A percentile compares a stretch with the other conserved stretches of the same genome.
Evolutionary conservation across 177 flowering plant genomes (phyloP).

Genomic region (Vitis hybrid): DNA sequence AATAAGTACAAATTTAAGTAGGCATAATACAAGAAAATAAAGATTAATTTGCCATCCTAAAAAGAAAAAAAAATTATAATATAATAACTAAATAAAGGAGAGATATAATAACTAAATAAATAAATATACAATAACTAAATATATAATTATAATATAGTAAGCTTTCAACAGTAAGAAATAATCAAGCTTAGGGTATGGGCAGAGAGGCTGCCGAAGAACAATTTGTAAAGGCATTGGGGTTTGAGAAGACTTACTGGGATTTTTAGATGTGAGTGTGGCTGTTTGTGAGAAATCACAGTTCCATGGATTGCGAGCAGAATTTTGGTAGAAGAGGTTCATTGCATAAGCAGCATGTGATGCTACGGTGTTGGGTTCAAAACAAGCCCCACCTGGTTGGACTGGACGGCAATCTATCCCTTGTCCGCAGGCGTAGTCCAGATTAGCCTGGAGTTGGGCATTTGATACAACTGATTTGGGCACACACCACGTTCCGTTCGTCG

Average conservation of each 20-base stretch:
- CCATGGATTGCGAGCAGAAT: slow-evolving; percentile 59
- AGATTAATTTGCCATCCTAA: no score
- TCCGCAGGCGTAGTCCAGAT: slow-evolving; percentile 76
- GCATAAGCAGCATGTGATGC: slow-evolving; percentile 85
- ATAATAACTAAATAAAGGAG: no score
- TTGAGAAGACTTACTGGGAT: slow-evolving; percentile 64
- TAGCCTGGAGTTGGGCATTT: slow-evolving; percentile 63
- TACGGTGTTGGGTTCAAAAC: slow-evolving; percentile 75
- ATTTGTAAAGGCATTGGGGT: background rate
- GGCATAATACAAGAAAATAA: no score
- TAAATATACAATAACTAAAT: no score
- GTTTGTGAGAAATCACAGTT: slow-evolving; percentile 78
- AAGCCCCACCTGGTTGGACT: slow-evolving; percentile 79
- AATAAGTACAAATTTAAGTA: no score
- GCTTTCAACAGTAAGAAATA: background rate
- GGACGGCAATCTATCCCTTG: slow-evolving; percentile 69
- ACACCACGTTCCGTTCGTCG: slow-evolving; percentile 50
- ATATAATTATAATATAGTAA: no score
- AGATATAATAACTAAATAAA: no score
- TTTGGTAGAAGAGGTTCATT: slow-evolving; percentile 83
- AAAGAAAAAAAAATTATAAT: no score
- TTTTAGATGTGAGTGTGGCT: slow-evolving; percentile 52
- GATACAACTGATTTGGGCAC: slow-evolving; percentile 63
- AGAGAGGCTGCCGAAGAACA: background rate
- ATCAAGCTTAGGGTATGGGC: background rate